phyloP scores from a whole-genome alignment of 1,139 yeast genomes.

The Saccharomyces pastorianus region DNA sequence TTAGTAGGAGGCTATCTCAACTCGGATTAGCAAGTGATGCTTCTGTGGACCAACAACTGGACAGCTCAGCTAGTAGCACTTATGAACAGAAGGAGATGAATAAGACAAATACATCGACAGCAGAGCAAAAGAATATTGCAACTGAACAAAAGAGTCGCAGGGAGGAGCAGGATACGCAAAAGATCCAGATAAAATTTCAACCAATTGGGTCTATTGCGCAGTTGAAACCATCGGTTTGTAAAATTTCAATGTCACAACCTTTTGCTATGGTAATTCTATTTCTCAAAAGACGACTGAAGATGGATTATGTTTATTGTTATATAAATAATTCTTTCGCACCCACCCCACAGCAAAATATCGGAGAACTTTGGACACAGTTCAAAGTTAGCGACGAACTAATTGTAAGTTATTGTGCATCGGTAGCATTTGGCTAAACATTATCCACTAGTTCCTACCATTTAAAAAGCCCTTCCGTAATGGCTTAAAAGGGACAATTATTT shows the following conservation, averaged over 20 bases:
- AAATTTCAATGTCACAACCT: conserved; percentile 23
- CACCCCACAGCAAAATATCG: conserved; percentile 27
- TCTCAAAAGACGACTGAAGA: conserved; percentile 17
- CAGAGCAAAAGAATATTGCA: too few species aligned
- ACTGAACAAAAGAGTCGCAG: neutral
- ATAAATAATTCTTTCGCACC: conserved; percentile 32
- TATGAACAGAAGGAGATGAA: neutral
- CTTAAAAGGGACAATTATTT: conserved; percentile 3
- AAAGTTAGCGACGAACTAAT: conserved; percentile 27
- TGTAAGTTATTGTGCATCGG: conserved; percentile 30
- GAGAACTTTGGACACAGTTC: conserved; percentile 30
- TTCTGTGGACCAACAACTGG: neutral
- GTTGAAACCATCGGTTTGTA: conserved; percentile 24
- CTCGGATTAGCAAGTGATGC: conserved; percentile 19
- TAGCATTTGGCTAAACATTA: conserved; percentile 25
- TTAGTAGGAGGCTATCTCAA: conserved; percentile 20
- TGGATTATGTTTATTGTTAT: conserved; percentile 26
- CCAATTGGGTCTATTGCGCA: conserved; percentile 28
- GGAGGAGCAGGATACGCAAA: conserved; percentile 5
- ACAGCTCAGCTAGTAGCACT: neutral
- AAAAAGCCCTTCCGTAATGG: too few species aligned
- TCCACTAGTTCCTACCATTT: too few species aligned
- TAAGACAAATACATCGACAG: neutral
- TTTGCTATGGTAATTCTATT: conserved; percentile 25
- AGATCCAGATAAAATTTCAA: conserved; percentile 25